These are phyloP conservation scores for Antonospora locustae DNA, from an alignment of 371 early-diverging fungal species.

Conservation along the genomic window DNA sequence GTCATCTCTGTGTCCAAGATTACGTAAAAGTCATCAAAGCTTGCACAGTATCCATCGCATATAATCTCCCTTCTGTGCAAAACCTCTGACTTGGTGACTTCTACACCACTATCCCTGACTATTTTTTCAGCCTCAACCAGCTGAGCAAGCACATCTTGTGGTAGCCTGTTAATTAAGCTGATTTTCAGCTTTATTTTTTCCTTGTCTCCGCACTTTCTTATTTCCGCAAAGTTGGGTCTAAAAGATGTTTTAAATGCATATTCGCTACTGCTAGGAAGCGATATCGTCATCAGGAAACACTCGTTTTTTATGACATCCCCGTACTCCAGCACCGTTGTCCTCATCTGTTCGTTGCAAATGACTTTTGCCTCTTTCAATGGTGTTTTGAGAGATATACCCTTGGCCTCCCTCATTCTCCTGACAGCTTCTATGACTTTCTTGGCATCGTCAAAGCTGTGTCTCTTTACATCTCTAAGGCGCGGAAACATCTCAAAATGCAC, in stretches of 20 bases:
- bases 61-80: slow-evolving; percentile 35
- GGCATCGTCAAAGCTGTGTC: slow-evolving; percentile 39
- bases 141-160: too few species aligned
- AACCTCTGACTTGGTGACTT: slow-evolving; percentile 36
- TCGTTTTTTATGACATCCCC: slow-evolving; percentile 31
- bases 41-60: slow-evolving; percentile 13
- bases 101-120: background rate
- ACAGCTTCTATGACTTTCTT: slow-evolving; percentile 52
- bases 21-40: slow-evolving; percentile 31
- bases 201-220: slow-evolving; percentile 39
- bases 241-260: slow-evolving; percentile 24
- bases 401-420: slow-evolving; percentile 46
- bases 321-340: slow-evolving; percentile 14
- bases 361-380: slow-evolving; percentile 46
- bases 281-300: slow-evolving; percentile 40
- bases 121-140: slow-evolving; percentile 21
- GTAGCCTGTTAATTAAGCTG: slow-evolving; percentile 18
- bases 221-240: slow-evolving; percentile 41
- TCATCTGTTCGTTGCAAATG: slow-evolving; percentile 2
- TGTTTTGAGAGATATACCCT: slow-evolving; percentile 46
- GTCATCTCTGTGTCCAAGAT: slow-evolving; percentile 37
- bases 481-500: slow-evolving; percentile 52
- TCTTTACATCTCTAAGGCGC: background rate
- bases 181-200: slow-evolving; percentile 39
- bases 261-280: slow-evolving; percentile 10